These are phyloP conservation scores for Herpetospermum pedunculosum DNA, from an alignment of 306 rosid genomes.

Conservation along the genomic window DNA sequence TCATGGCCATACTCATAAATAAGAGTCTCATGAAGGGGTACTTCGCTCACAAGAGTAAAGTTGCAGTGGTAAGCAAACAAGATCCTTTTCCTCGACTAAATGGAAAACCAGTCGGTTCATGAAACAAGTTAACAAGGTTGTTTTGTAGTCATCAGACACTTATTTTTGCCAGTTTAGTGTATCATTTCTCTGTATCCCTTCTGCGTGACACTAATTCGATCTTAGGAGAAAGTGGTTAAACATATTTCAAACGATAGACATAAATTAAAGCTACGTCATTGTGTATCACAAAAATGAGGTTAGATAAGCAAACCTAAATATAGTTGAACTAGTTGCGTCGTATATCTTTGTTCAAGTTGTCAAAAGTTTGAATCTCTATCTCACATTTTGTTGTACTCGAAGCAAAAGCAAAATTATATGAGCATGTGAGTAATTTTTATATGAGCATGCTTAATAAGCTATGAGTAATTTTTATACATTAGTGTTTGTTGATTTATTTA, in stretches of 20 bases:
- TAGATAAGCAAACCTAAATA: too few species aligned
- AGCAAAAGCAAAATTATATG: too few species aligned
- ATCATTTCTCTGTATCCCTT: background rate
- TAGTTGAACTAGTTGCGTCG: too few species aligned
- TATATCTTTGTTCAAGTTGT: too few species aligned
- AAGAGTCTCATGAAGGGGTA: conserved; percentile 85
- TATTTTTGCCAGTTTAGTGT: background rate
- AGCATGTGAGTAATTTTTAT: too few species aligned
- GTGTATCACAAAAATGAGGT: background rate
- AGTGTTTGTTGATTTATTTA: too few species aligned
- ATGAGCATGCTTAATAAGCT: too few species aligned
- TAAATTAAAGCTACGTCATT: background rate
- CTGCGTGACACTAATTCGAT: background rate
- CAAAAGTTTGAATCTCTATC: too few species aligned
- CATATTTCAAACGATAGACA: background rate
- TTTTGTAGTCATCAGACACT: background rate
- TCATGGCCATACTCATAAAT: conserved; percentile 73
- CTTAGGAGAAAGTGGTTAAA: background rate
- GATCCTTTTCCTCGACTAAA: conserved; percentile 87
- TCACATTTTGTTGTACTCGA: too few species aligned
- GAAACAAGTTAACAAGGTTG: conserved; percentile 3
- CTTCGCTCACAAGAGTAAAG: conserved; percentile 95
- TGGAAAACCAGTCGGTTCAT: conserved; percentile 76
- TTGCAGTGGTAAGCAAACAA: conserved; percentile 86
- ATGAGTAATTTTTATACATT: too few species aligned